Percentiles rank a stretch among this genome's conserved stretches.
Conservation (phyloP, 805 yeast species). For the Wickerhamomyces sydowiorum region DNA sequence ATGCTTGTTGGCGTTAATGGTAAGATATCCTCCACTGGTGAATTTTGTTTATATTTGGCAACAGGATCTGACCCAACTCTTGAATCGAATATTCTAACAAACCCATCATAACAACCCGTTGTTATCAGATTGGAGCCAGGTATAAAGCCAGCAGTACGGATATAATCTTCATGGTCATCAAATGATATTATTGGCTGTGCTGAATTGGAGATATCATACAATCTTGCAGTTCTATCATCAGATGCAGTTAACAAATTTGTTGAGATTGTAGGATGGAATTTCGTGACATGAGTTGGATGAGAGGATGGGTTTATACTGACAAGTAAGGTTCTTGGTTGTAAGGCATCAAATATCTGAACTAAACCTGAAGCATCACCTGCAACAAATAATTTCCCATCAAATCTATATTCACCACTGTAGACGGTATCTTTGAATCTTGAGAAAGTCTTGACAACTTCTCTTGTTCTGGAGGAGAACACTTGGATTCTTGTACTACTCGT, state of each 20-base stretch:
- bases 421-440: constrained; percentile 88
- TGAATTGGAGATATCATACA: constrained; percentile 82
- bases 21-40: constrained; percentile 82
- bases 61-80: constrained; percentile 55
- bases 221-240: constrained; percentile 81
- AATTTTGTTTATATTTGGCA: constrained; percentile 59
- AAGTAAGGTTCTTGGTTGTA: constrained; percentile 69
- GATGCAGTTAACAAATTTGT: constrained; percentile 82
- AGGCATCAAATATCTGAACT: constrained; percentile 85
- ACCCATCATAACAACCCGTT: constrained; percentile 93
- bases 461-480: constrained; percentile 86
- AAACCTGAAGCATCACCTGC: constrained; percentile 96
- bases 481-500: constrained; percentile 90
- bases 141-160: constrained; percentile 74
- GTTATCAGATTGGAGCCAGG: constrained; percentile 78
- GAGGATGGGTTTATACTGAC: constrained; percentile 78
- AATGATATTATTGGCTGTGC: constrained; percentile 67
- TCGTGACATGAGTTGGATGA: constrained; percentile 90
- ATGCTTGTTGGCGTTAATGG: constrained; percentile 66
- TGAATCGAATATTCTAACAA: constrained; percentile 77
- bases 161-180: constrained; percentile 78
- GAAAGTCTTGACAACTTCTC: constrained; percentile 85
- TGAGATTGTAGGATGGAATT: constrained; percentile 74
- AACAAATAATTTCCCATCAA: constrained; percentile 84
- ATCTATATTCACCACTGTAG: constrained; percentile 84